These are phyloP conservation scores for Lactarius tabidus DNA, from an alignment of 768 basidiomycete genomes.

Conservation along the genomic window DNA sequence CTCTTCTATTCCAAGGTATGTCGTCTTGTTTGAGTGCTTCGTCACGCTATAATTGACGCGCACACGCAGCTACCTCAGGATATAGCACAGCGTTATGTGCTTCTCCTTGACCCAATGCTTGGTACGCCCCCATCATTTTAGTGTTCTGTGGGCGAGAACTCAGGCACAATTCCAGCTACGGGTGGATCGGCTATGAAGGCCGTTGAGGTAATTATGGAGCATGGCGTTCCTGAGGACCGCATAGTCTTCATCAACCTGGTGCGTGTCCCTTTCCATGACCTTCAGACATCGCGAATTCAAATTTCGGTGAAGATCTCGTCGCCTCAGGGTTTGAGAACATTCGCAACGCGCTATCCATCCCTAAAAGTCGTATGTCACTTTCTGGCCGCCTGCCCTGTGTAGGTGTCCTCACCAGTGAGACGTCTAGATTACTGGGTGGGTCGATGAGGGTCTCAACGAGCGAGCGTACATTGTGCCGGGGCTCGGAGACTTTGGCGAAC, in stretches of 20 bases:
- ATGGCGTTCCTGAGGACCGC: constrained; percentile 90
- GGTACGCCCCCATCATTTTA: constrained; percentile 45
- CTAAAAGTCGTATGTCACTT: constrained; percentile 64
- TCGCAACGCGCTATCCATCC: constrained; percentile 70
- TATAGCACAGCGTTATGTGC: constrained; percentile 85
- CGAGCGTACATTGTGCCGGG: constrained; percentile 90
- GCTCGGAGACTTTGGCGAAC: constrained; percentile 95
- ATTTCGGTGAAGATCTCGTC: constrained; percentile 64
- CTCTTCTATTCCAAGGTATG: constrained; percentile 84
- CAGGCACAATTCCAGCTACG: constrained; percentile 54
- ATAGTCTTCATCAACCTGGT: constrained; percentile 95
- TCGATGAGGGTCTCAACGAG: constrained; percentile 88
- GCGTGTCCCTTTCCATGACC: constrained; percentile 28
- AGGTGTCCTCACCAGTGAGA: neutral
- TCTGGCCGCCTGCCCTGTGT: neutral
- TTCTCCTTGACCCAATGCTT: constrained; percentile 97
- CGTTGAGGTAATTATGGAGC: constrained; percentile 87
- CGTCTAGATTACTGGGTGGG: constrained; percentile 86
- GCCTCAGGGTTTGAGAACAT: constrained; percentile 82
- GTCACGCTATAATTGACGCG: neutral
- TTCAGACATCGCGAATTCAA: neutral
- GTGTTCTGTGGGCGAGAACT: neutral
- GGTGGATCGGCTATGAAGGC: constrained; percentile 98
- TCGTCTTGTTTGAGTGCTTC: neutral
- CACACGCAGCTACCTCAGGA: constrained; percentile 78